Conservation (phyloP, 2,329 filamentous ascomycete genomes). For the Parascedosporium putredinis region DNA sequence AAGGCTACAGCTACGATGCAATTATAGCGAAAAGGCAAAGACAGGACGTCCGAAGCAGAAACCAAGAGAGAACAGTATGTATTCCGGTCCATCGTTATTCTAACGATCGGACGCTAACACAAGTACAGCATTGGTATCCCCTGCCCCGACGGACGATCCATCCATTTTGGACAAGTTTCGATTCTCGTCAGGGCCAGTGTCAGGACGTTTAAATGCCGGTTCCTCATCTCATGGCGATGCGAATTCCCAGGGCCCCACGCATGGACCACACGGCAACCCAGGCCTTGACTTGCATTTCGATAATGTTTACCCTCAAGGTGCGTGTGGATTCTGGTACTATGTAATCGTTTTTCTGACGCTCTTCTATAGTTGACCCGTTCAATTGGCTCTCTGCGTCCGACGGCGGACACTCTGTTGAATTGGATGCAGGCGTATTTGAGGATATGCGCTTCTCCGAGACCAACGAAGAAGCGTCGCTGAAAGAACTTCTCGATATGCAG, state of each 20-base stretch:
- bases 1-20: not conserved
- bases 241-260: not conserved
- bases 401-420: not conserved
- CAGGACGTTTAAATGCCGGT: not conserved
- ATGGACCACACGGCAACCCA: not conserved
- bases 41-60: not conserved
- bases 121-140: not conserved
- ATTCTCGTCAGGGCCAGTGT: not conserved
- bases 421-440: not conserved
- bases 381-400: not conserved
- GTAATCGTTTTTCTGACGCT: not conserved
- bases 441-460: not conserved
- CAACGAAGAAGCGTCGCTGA: not conserved
- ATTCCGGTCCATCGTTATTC: not conserved
- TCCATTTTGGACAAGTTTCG: not conserved
- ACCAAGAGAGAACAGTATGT: not conserved
- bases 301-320: not conserved
- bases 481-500: not conserved
- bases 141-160: not conserved
- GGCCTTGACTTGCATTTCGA: not conserved
- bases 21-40: not conserved
- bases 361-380: not conserved
- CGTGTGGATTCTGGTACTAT: not conserved
- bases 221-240: not conserved
- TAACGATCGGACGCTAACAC: not conserved